phyloP scores from a whole-genome alignment of 352 stramenopile species.

The Pythium grandisporangium region DNA sequence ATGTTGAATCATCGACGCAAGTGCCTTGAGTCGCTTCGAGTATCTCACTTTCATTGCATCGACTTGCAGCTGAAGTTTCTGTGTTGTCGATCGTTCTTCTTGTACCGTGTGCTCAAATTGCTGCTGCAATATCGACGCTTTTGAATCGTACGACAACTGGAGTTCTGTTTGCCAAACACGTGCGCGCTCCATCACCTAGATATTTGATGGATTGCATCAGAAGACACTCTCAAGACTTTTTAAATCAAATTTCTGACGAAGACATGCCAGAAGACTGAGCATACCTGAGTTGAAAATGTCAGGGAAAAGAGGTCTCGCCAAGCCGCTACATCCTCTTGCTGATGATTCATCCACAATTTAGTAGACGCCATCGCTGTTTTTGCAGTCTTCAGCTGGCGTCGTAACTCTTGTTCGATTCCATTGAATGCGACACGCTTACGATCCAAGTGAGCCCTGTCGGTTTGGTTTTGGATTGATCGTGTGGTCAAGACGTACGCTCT shows the following conservation, averaged over 20 bases:
- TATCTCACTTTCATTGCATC: no score
- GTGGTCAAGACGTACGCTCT: no score
- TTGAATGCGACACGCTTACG: no score
- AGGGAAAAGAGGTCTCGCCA: slow-evolving; percentile 5
- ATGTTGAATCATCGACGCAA: not conserved
- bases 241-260: no score
- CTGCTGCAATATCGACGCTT: not conserved
- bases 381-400: no score
- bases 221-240: no score
- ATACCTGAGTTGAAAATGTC: slow-evolving; percentile 1
- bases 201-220: no score
- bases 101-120: not conserved
- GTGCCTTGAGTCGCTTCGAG: not conserved
- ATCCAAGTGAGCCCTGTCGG: no score
- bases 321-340: slow-evolving; percentile 2
- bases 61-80: no score
- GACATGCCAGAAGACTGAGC: not conserved
- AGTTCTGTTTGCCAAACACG: not conserved
- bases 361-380: no score
- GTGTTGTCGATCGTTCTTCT: not conserved
- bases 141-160: not conserved
- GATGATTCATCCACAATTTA: not conserved
- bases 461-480: no score
- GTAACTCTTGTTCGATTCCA: no score
- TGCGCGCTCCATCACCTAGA: not conserved